Evolutionary conservation across 2,329 filamentous ascomycete genomes (phyloP).

Genomic region (Aspergillus oerlinghausenensis): DNA sequence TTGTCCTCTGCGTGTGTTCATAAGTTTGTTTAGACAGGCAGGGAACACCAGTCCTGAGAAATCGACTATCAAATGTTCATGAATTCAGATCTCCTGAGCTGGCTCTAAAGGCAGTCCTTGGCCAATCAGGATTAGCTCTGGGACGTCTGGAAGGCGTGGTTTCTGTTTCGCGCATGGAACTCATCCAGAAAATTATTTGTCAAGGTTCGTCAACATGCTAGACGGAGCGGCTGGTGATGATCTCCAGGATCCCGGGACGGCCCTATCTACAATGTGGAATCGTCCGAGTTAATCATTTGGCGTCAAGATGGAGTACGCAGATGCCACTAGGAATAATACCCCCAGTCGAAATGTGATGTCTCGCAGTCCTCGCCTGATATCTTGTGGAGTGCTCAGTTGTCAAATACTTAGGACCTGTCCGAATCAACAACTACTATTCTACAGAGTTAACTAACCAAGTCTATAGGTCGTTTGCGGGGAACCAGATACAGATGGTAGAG

Average conservation of each 20-base stretch:
- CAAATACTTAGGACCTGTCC: not conserved
- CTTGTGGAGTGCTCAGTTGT: not conserved
- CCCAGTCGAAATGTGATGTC: conserved; percentile 15
- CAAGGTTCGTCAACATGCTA: conserved; percentile 8
- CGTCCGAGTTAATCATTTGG: not conserved
- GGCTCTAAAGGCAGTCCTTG: not conserved
- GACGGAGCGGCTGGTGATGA: conserved; percentile 10
- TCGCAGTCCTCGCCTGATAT: not conserved
- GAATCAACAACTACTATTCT: not conserved
- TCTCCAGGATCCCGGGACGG: conserved; percentile 13
- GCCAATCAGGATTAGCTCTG: not conserved
- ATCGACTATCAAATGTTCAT: not conserved
- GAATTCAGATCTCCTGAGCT: not conserved
- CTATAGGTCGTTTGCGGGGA: not conserved
- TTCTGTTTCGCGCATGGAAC: conserved; percentile 10
- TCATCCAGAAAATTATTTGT: conserved; percentile 18
- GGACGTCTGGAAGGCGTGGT: not conserved
- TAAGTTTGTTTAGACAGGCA: not conserved
- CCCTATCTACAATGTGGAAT: conserved; percentile 9
- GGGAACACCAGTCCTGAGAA: not conserved
- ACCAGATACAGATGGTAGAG: not conserved
- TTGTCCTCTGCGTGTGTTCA: not conserved
- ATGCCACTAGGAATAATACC: conserved; percentile 5
- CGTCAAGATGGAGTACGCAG: conserved; percentile 6
- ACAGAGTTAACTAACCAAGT: not conserved